phyloP scores from a whole-genome alignment of 495 filamentous ascomycete species.

The Penicillium pancosmium region DNA sequence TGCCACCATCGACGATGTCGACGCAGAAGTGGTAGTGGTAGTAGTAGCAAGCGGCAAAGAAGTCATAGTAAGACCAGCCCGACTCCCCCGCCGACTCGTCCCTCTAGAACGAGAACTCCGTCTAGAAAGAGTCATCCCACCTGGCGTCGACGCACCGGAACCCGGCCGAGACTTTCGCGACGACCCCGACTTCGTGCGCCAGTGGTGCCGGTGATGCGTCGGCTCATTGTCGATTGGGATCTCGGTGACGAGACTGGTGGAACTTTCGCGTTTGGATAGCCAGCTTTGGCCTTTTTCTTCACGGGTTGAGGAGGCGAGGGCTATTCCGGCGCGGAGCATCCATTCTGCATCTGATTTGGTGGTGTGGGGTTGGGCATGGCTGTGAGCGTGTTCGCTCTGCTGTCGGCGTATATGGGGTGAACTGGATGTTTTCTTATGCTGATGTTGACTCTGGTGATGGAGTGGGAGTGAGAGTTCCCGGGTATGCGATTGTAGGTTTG shows the following conservation, averaged over 20 bases:
- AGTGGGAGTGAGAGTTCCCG: slow-evolving; percentile 25
- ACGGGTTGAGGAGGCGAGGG: slow-evolving; percentile 68
- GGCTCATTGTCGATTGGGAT: slow-evolving; percentile 21
- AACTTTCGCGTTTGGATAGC: slow-evolving; percentile 71
- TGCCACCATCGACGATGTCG: too few species aligned
- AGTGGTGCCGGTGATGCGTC: slow-evolving; percentile 24
- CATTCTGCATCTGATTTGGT: slow-evolving; percentile 62
- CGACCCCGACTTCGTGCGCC: slow-evolving; percentile 27
- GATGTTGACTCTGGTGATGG: slow-evolving; percentile 27
- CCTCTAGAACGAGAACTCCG: slow-evolving; percentile 37
- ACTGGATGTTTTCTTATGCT: slow-evolving; percentile 19
- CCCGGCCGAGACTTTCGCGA: slow-evolving; percentile 39
- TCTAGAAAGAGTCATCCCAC: slow-evolving; percentile 21
- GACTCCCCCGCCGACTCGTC: slow-evolving; percentile 37
- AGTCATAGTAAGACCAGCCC: slow-evolving; percentile 44
- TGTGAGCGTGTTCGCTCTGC: too few species aligned
- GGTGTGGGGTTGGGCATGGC: too few species aligned
- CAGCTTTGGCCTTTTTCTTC: slow-evolving; percentile 81
- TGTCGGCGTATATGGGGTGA: slow-evolving; percentile 11
- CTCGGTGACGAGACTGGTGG: slow-evolving; percentile 64
- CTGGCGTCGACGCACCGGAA: slow-evolving; percentile 45
- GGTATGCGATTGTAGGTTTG: slow-evolving; percentile 32
- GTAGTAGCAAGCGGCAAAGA: slow-evolving; percentile 12
- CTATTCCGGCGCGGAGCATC: slow-evolving; percentile 72
- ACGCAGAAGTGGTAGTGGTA: too few species aligned